A percentile compares a stretch with the other conserved stretches of the same genome.
phyloP scores from a whole-genome alignment of 148 eudicot species.

The Chenopodium suecicum region DNA sequence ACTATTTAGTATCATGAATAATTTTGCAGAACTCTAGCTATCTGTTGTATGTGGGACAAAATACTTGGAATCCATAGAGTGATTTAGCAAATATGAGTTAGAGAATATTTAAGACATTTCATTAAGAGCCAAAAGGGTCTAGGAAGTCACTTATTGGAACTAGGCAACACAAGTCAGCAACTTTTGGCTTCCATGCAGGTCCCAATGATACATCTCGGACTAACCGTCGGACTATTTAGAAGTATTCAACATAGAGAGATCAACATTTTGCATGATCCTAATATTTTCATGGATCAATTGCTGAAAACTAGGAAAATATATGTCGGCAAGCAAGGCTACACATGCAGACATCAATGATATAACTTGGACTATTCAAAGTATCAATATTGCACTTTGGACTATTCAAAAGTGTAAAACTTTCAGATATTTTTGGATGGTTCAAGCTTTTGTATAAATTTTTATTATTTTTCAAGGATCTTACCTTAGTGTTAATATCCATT shows the following conservation, averaged over 20 bases:
- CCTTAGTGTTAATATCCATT: too few species aligned
- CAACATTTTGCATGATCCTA: neutral
- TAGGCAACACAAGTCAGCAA: neutral
- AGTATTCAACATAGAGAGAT: neutral
- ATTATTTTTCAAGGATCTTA: too few species aligned
- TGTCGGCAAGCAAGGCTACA: neutral
- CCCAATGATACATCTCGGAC: neutral
- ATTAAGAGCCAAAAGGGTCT: neutral
- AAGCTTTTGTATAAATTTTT: too few species aligned
- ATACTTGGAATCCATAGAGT: neutral
- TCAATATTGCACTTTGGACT: too few species aligned
- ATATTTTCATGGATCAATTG: neutral
- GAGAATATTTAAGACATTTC: neutral
- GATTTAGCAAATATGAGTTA: neutral
- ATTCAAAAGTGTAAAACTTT: neutral
- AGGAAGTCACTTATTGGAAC: neutral
- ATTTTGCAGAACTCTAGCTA: neutral
- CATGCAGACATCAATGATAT: neutral
- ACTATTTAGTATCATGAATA: neutral
- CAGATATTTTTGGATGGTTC: too few species aligned
- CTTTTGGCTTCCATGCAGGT: neutral
- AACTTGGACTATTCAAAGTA: neutral
- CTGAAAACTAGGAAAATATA: neutral
- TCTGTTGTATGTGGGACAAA: neutral
- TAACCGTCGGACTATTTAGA: neutral